A percentile compares a stretch with the other conserved stretches of the same genome.
phyloP scores from a whole-genome alignment of 129 eudicot genomes.

The Helichrysum umbraculigerum region DNA sequence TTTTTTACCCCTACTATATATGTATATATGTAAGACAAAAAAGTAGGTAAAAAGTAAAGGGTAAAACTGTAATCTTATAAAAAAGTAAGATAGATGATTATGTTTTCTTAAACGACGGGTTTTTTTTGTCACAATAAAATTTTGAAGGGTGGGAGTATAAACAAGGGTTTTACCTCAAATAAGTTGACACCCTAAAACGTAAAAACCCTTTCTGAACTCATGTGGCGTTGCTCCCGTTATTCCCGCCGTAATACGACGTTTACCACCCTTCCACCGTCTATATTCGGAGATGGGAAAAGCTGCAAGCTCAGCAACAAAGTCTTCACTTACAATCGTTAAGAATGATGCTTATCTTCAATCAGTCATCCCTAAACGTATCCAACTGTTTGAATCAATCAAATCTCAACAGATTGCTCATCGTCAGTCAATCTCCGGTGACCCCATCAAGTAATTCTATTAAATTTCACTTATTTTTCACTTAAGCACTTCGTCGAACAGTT shows the following conservation, averaged over 20 bases:
- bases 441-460: constrained; percentile 47
- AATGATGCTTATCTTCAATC: constrained; percentile 61
- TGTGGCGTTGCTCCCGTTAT: too few species aligned
- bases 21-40: too few species aligned
- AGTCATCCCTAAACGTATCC: constrained; percentile 64
- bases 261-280: constrained; percentile 11
- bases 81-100: too few species aligned
- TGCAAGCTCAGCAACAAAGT: constrained; percentile 31
- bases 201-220: neutral
- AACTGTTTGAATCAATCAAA: constrained; percentile 57
- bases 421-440: constrained; percentile 49
- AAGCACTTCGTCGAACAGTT: neutral
- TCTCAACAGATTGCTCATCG: constrained; percentile 45
- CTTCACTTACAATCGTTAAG: constrained; percentile 39
- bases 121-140: too few species aligned
- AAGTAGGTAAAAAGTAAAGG: too few species aligned
- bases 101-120: too few species aligned
- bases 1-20: too few species aligned
- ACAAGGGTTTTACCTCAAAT: too few species aligned
- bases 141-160: too few species aligned
- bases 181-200: neutral
- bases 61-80: too few species aligned
- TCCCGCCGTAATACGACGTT: constrained; percentile 3
- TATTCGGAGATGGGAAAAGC: constrained; percentile 41
- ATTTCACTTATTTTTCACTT: neutral